A percentile compares a stretch with the other conserved stretches of the same genome.
Conservation (phyloP, 768 basidiomycete genomes). For the Daedaleopsis sinensis region DNA sequence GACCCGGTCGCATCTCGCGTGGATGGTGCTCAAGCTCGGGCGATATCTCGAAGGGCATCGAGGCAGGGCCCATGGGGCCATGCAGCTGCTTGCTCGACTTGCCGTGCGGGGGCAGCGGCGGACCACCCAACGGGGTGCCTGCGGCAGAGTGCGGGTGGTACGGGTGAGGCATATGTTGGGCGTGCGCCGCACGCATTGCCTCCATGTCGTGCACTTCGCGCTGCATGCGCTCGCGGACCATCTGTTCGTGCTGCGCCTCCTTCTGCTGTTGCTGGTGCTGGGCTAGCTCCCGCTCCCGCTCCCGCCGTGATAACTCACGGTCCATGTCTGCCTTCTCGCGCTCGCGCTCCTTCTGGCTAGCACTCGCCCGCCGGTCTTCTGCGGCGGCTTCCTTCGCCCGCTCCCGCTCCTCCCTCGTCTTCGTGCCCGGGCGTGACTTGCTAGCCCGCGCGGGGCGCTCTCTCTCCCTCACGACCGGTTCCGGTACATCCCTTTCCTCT, state of each 20-base stretch:
- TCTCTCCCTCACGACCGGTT: too few species aligned
- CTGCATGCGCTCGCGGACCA: conserved; percentile 21
- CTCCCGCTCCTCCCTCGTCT: conserved; percentile 33
- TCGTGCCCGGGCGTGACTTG: conserved; percentile 18
- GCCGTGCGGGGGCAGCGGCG: conserved; percentile 1
- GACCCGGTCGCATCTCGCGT: conserved; percentile 18
- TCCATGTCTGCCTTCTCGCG: conserved; percentile 33
- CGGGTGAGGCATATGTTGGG: conserved; percentile 26
- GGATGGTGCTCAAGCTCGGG: conserved; percentile 15
- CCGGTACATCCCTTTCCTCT: too few species aligned
- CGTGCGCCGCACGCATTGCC: conserved; percentile 21
- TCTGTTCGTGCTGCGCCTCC: conserved; percentile 24
- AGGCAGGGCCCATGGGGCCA: conserved; percentile 6
- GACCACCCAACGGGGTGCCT: conserved; percentile 2
- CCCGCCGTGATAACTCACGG: conserved; percentile 18
- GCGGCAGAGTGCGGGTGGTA: conserved; percentile 20
- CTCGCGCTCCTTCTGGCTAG: conserved; percentile 30
- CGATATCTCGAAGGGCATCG: conserved; percentile 3
- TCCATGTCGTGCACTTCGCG: too few species aligned
- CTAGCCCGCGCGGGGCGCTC: neutral
- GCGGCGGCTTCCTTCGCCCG: conserved; percentile 34
- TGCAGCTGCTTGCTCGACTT: conserved; percentile 16
- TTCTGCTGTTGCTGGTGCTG: conserved; percentile 24
- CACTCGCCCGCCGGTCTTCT: conserved; percentile 24
- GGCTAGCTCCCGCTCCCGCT: conserved; percentile 19